These are phyloP conservation scores for Debaryomyces nepalensis DNA, from an alignment of 1,139 yeast species.

Conservation along the genomic window DNA sequence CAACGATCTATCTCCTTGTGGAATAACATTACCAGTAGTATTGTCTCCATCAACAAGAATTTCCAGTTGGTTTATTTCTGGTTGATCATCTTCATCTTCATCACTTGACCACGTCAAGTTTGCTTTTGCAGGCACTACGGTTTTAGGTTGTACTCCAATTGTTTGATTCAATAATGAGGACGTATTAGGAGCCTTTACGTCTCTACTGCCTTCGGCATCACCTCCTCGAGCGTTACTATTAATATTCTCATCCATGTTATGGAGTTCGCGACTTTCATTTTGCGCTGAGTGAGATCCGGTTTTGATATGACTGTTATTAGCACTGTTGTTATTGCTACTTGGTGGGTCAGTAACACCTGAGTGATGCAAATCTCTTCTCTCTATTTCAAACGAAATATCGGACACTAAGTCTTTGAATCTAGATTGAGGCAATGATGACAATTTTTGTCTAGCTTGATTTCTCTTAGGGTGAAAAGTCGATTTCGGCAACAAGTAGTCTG, in stretches of 20 bases:
- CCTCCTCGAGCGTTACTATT: slow-evolving; percentile 9
- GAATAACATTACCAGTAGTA: background rate
- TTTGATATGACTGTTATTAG: slow-evolving; percentile 9
- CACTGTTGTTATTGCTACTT: slow-evolving; percentile 12
- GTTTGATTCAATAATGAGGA: slow-evolving; percentile 32
- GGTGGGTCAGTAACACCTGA: slow-evolving; percentile 4
- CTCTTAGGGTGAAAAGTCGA: slow-evolving; percentile 88
- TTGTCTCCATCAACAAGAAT: slow-evolving; percentile 9
- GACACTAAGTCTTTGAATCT: slow-evolving; percentile 89
- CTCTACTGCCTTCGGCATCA: slow-evolving; percentile 14
- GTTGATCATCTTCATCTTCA: slow-evolving; percentile 46
- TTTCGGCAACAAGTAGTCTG: slow-evolving; percentile 69
- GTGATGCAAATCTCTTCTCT: slow-evolving; percentile 66
- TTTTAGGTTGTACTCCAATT: slow-evolving; percentile 58
- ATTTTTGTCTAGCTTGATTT: slow-evolving; percentile 92
- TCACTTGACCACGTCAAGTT: slow-evolving; percentile 83
- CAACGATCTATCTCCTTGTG: background rate
- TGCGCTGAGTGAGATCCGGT: background rate
- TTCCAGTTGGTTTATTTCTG: slow-evolving; percentile 9
- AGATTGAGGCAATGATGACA: slow-evolving; percentile 80
- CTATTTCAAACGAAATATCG: slow-evolving; percentile 87
- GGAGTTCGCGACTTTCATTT: background rate
- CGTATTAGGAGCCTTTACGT: slow-evolving; percentile 8
- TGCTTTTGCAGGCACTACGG: slow-evolving; percentile 77
- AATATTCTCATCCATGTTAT: slow-evolving; percentile 8